Base-by-base conservation (phyloP, 306 rosid genomes). In the Malus domestica region DNA sequence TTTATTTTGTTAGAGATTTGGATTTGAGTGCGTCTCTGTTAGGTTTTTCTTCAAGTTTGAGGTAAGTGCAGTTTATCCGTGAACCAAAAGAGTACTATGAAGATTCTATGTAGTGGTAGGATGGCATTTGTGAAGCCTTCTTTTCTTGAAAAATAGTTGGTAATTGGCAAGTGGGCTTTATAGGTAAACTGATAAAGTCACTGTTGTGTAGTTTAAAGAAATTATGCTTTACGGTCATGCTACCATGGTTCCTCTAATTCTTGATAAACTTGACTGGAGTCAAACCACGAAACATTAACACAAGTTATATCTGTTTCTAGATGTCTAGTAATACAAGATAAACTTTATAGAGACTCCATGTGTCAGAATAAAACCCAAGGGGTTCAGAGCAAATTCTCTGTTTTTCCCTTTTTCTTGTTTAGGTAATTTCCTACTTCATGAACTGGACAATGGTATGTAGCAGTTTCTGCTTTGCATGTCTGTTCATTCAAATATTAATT, bases 401-500 rank as follows among this genome's bases (percentile, higher is more conserved):
- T 22, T 58, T 58, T 2, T 9, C 8, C 13, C 22, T 22, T 22
- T 58, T 58, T n/a, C 10, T 58, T 58, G 18, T 33, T 33, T 67
- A 11, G 58, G 58, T 44, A 22, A 45, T 27, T 29, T 13, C n/a
- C 49, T 42, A 29, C 22, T n/a, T 10, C 66, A 20, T 10, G 51
- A 35, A 35, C 12, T 55, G 75, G 44, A 54, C 8, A 71, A 20
- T 71, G 75, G 3, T 51, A 49, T 27, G 20, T 5, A 12, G 30
- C 33, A 13, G 27, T 33, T 13, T 72, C n/a, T 70, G 63, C 6
- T 57, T 59, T 18, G 64, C 45, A 19, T 78, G 57, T 35, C 10
- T 68, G 29, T n/a, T 65, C 45, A 29, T 70, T 76, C 23, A 75
- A 78, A 32, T 70, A 67, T 70, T 65, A 61, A 65, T 51, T 73